Base-by-base conservation (phyloP, 192 early-diverging fungal species). In the Globomyces pollinis-pini region DNA sequence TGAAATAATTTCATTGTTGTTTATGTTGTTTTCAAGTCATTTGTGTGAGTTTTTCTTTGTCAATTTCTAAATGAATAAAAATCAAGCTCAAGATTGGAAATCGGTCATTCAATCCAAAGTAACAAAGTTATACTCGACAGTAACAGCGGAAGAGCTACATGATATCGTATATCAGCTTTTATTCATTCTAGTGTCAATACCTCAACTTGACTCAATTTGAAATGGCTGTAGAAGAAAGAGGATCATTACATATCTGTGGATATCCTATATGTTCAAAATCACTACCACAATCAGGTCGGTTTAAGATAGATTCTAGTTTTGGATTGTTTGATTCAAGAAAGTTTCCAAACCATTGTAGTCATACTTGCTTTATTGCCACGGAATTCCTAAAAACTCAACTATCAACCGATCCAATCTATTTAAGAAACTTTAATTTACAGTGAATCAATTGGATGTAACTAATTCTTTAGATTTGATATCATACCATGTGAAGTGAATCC, bases 171-270 rank as follows among this genome's bases (percentile, higher is more conserved):
- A n/a, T n/a, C n/a, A n/a, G n/a, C n/a, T n/a, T n/a, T n/a, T n/a
- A n/a, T n/a, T n/a, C n/a, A n/a, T n/a, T n/a, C n/a, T 47, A 47
- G 44, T 47, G 44, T 26, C 44, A 26, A 3, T 47, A 47, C 24
- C 15, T 47, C 23, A 47, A 47, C 28, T 26, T 28, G 23, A 26
- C 23, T 26, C 23, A 5, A 8, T 47, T 15, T 8, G 44, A 0
- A 28, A 26, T 28, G 28, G 28, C 28, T 15, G 23, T 26, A 11
- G 44, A 47, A 47, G 44, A 47, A n/a, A 3, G 44, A 26, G 5
- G 7, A 5, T 20, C 44, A 3, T 28, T 28, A 7, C 3, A 47
- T 7, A 5, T 47, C 24, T 47, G 44, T 47, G 44, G 44, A 1
- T 47, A 47, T 47, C 44, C 44, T 28, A 47, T 47, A 12, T 47